These are phyloP conservation scores for Senecio squalidus DNA, from an alignment of 140 eudicot genomes.

Conservation along the genomic window DNA sequence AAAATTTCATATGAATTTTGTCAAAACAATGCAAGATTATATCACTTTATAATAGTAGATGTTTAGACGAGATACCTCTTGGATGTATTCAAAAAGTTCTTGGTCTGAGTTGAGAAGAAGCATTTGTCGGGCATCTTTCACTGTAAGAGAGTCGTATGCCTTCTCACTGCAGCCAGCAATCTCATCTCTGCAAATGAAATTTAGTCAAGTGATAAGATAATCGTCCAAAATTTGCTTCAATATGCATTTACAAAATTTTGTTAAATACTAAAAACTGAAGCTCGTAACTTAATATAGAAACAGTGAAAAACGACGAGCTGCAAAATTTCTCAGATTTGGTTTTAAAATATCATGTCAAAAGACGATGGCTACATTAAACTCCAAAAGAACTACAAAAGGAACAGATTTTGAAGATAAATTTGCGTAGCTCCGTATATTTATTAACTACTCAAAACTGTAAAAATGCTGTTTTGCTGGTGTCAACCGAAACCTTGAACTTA, in stretches of 20 bases:
- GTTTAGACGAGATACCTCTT: too few relatives aligned
- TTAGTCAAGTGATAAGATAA: background rate
- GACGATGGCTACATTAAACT: background rate
- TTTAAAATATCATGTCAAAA: background rate
- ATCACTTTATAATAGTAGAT: too few relatives aligned
- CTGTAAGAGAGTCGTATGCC: constrained; percentile 83
- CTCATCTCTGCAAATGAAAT: constrained; percentile 64
- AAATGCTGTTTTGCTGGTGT: too few relatives aligned
- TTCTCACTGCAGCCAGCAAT: constrained; percentile 98
- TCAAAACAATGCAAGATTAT: too few relatives aligned
- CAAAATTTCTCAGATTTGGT: background rate
- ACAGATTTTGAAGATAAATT: background rate
- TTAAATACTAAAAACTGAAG: background rate
- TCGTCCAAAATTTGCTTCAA: background rate
- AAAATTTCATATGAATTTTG: background rate
- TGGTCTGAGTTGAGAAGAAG: constrained; percentile 68
- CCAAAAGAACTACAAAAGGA: background rate
- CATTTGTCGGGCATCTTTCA: constrained; percentile 73
- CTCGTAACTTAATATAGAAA: background rate
- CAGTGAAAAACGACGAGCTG: background rate
- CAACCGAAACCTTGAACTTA: too few relatives aligned
- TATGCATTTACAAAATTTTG: background rate
- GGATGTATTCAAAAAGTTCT: constrained; percentile 65
- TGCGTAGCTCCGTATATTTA: background rate
- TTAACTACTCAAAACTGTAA: background rate